Base-by-base conservation (phyloP, 1,284 basidiomycete species). In the Cutaneotrichosporon sp. region DNA sequence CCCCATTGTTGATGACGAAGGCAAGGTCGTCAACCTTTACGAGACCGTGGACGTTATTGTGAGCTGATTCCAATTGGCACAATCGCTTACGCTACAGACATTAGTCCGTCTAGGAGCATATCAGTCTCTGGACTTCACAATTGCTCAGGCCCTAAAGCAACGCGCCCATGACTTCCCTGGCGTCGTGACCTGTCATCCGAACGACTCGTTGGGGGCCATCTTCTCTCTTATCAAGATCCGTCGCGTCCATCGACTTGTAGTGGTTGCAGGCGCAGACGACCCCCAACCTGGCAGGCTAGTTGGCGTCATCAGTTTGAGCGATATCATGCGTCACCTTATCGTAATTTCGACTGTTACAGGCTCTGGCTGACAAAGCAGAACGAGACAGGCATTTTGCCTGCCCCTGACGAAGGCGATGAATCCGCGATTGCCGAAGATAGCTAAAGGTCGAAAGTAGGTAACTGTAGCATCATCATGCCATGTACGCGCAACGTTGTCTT, bases 21-120 rank as follows among this genome's bases (percentile, higher is more conserved):
- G 94, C 9, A 83, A 93, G 52, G 96, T 98, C 33, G 83, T 98
- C 54, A 94, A 99, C 72, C 76, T 99, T 41, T 99, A 98, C 73
- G 96, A 99, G 76, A 97, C 94, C 2, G 96, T 99, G 18, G 96
- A 99, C 77, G 94, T 98, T 46, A 96, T 98, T 60, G 91, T 94
- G 74, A 72, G 89, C 1, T 8, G n/a, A 2, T 38, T 4, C 9
- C 35, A 17, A 2, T 22, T 21, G 36, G 22, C 26, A 14, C 17
- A 23, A 49, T 46, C 20, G 44, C 51, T 46, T 38, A 22, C 33
- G 42, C 10, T 26, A 13, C 63, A 94, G 91, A 93, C 90, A 4
- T 83, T 97, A 21, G 90, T 98, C 36, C 84, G 92, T n/a, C 82
- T 91, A 14, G 93, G 93, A 50, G 90, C 87, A 8, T 98, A 97